A percentile compares a stretch with the other conserved stretches of the same genome.
Evolutionary conservation across 768 basidiomycete species (phyloP).

Genomic region (Collybia mongolica): DNA sequence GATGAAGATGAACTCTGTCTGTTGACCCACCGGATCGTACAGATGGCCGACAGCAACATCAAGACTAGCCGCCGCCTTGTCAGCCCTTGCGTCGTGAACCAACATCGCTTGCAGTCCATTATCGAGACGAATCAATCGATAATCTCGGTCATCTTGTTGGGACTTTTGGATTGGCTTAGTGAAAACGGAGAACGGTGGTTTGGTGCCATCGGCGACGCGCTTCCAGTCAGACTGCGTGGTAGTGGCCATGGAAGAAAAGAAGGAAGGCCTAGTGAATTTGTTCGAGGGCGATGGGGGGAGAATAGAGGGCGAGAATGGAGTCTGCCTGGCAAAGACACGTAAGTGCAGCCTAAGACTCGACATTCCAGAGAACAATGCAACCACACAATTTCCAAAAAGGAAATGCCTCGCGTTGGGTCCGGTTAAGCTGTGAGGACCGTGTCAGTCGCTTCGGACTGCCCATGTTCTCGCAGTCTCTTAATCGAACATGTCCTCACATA

Average conservation of each 20-base stretch:
- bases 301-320: conserved; percentile 1
- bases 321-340: not conserved
- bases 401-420: too few relatives aligned
- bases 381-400: too few relatives aligned
- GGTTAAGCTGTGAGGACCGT: too few relatives aligned
- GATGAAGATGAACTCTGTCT: not conserved
- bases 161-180: conserved; percentile 65
- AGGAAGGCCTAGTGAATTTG: not conserved
- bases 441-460: too few relatives aligned
- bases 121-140: conserved; percentile 77
- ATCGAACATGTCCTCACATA: too few relatives aligned
- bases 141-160: conserved; percentile 75
- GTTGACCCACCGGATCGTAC: conserved; percentile 75
- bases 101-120: conserved; percentile 90
- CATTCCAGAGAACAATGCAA: conserved; percentile 4
- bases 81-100: conserved; percentile 80
- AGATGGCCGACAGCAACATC: conserved; percentile 95
- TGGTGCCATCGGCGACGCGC: conserved; percentile 24
- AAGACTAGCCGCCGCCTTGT: conserved; percentile 93
- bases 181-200: conserved; percentile 55
- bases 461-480: too few relatives aligned
- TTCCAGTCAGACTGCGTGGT: conserved; percentile 29
- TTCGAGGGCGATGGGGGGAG: not conserved
- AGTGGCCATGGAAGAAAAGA: conserved; percentile 16
- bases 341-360: conserved; percentile 7